phyloP scores from a whole-genome alignment of 2,329 filamentous ascomycete species.

The Xylariaceae sp. region DNA sequence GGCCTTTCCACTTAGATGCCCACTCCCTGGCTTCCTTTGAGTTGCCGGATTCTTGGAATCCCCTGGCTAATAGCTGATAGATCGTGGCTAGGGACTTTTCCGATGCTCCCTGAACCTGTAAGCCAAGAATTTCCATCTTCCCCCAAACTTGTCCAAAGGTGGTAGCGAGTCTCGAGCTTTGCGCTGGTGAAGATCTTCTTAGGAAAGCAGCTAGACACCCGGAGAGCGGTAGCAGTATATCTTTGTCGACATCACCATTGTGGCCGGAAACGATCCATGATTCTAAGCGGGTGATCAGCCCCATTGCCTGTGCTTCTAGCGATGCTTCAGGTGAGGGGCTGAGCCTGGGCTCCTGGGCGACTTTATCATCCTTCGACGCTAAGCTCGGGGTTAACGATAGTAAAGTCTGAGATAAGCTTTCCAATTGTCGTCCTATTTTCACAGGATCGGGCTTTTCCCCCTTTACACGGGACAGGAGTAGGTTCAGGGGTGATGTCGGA shows the following conservation, averaged over 20 bases:
- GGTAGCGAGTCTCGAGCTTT: conserved; percentile 37
- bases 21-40: conserved; percentile 50
- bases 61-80: conserved; percentile 48
- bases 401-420: conserved; percentile 58
- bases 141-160: conserved; percentile 35
- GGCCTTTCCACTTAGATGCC: conserved; percentile 42
- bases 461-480: conserved; percentile 47
- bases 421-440: conserved; percentile 61
- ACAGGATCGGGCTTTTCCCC: conserved; percentile 40
- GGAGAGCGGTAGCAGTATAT: conserved; percentile 59
- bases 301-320: conserved; percentile 59
- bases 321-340: conserved; percentile 52
- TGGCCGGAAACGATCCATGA: conserved; percentile 63
- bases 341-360: conserved; percentile 48
- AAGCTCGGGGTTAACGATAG: conserved; percentile 62
- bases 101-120: conserved; percentile 34
- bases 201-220: conserved; percentile 58
- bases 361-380: conserved; percentile 55
- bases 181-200: conserved; percentile 41
- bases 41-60: conserved; percentile 42
- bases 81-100: conserved; percentile 42
- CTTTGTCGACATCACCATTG: conserved; percentile 54
- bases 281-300: conserved; percentile 53
- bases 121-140: conserved; percentile 33
- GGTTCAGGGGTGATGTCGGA: conserved; percentile 51